These are phyloP conservation scores for Yarrowia yakushimensis DNA, from an alignment of 805 yeast genomes.

Conservation along the genomic window DNA sequence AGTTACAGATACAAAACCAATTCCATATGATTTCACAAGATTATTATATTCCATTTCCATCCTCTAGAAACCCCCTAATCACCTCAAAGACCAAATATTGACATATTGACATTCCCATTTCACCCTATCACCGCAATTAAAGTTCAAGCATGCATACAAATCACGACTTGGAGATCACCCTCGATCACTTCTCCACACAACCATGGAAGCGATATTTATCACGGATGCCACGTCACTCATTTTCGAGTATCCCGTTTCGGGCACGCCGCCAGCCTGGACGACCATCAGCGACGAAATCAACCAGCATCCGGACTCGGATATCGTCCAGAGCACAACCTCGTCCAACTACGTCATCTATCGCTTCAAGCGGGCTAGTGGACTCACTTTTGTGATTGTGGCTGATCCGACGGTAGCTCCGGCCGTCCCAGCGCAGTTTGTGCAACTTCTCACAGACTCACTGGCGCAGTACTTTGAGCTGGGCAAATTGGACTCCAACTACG, in stretches of 20 bases:
- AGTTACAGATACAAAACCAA: too few relatives aligned
- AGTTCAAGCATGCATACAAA: not conserved
- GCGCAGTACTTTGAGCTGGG: slow-evolving; percentile 51
- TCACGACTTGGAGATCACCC: not conserved
- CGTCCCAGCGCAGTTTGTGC: slow-evolving; percentile 50
- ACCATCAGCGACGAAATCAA: not conserved
- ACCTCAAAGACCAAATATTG: too few relatives aligned
- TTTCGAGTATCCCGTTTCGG: slow-evolving; percentile 21
- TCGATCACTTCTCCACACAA: not conserved
- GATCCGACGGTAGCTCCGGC: slow-evolving; percentile 52
- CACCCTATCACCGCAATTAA: too few relatives aligned
- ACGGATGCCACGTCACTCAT: not conserved
- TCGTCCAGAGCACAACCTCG: not conserved
- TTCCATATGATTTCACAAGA: too few relatives aligned
- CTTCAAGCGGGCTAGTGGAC: not conserved
- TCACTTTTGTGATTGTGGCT: slow-evolving; percentile 2
- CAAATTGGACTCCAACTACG: slow-evolving; percentile 65
- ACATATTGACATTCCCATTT: too few relatives aligned
- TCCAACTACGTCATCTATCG: slow-evolving; percentile 7
- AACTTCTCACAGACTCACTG: slow-evolving; percentile 56
- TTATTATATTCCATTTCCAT: too few relatives aligned
- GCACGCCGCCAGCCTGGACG: slow-evolving; percentile 8
- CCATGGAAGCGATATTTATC: slow-evolving; percentile 11
- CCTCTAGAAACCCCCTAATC: too few relatives aligned
- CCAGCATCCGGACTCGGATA: not conserved